A percentile compares a stretch with the other conserved stretches of the same genome.
Conservation (phyloP, 129 eudicot genomes). For the Ambrosia artemisiifolia region DNA sequence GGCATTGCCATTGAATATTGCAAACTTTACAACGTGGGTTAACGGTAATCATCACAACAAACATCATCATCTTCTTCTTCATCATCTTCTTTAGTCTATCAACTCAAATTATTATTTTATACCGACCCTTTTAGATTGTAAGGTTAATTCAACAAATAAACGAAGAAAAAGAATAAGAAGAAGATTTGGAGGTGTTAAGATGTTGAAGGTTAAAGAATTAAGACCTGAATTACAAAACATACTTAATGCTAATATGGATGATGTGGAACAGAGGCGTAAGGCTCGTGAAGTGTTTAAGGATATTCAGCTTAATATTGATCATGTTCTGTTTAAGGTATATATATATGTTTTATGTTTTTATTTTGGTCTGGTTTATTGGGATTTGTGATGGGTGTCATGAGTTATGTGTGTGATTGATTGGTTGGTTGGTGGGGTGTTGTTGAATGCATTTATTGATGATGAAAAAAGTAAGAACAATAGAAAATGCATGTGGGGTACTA, state of each 20-base stretch:
- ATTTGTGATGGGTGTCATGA: constrained; percentile 1
- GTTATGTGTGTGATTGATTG: neutral
- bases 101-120: constrained; percentile 11
- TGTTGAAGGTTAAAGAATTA: constrained; percentile 29
- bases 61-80: constrained; percentile 18
- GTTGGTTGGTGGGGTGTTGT: constrained; percentile 22
- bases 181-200: constrained; percentile 15
- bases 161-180: neutral
- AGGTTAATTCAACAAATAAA: constrained; percentile 5
- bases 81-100: neutral
- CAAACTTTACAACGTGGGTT: constrained; percentile 18
- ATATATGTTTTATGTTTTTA: neutral
- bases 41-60: constrained; percentile 20
- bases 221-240: constrained; percentile 47
- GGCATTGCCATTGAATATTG: constrained; percentile 1
- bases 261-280: constrained; percentile 68
- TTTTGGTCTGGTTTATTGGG: constrained; percentile 4
- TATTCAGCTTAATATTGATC: constrained; percentile 83
- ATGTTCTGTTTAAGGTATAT: constrained; percentile 76
- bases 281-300: constrained; percentile 97
- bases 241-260: constrained; percentile 72
- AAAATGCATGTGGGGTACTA: neutral
- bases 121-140: constrained; percentile 14
- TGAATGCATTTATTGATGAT: constrained; percentile 23
- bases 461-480: neutral